Evolutionary conservation across 2,329 filamentous ascomycete genomes (phyloP).

Genomic region (Onygenales sp.): DNA sequence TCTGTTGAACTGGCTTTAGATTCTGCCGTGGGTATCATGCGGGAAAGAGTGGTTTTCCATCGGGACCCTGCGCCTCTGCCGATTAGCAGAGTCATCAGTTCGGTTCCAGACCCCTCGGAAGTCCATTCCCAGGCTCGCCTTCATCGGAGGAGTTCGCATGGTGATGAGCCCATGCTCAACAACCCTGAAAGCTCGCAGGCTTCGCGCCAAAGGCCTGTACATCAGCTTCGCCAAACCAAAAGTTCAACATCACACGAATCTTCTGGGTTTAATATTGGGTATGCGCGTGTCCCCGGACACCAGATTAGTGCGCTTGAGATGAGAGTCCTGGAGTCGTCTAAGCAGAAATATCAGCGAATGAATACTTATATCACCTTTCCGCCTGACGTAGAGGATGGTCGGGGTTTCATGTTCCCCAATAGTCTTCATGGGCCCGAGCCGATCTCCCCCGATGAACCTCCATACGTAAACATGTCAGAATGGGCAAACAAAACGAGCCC

Average conservation of each 20-base stretch:
- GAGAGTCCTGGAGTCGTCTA: background rate
- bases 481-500: background rate
- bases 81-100: conserved; percentile 9
- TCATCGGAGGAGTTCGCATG: background rate
- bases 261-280: background rate
- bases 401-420: background rate
- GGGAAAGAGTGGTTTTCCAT: conserved; percentile 27
- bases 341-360: background rate
- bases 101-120: background rate
- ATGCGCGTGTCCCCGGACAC: background rate
- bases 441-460: background rate
- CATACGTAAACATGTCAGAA: conserved; percentile 1
- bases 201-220: background rate
- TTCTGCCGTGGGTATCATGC: conserved; percentile 30
- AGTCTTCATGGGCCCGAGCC: background rate
- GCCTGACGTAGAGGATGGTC: background rate
- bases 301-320: background rate
- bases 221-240: conserved; percentile 1
- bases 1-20: conserved; percentile 75
- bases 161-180: background rate
- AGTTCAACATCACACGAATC: background rate
- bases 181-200: background rate
- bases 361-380: background rate
- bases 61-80: conserved; percentile 17
- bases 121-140: background rate